A percentile compares a stretch with the other conserved stretches of the same genome.
phyloP scores from a whole-genome alignment of 2,329 filamentous ascomycete genomes.

The Trichoderma atrobrunneum region DNA sequence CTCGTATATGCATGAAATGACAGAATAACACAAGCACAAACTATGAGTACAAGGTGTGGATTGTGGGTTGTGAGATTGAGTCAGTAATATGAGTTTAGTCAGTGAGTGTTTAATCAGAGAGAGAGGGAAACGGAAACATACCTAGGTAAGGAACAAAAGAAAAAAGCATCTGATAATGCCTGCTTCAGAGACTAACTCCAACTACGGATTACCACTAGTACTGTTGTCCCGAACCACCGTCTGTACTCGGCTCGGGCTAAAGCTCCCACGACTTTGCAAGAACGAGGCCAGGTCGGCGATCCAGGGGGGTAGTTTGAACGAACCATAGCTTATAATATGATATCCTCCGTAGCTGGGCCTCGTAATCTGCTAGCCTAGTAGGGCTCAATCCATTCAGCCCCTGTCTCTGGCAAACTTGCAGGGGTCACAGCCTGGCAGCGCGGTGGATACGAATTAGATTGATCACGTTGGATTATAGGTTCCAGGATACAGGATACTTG shows the following conservation, averaged over 20 bases:
- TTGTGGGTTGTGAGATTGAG: background rate
- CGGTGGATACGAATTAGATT: background rate
- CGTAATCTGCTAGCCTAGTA: background rate
- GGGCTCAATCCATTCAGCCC: background rate
- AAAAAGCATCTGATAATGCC: background rate
- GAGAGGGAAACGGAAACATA: background rate
- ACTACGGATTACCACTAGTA: background rate
- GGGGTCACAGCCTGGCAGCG: background rate
- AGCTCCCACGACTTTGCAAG: background rate
- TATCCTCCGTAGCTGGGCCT: background rate
- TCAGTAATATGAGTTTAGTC: background rate
- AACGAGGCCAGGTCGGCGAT: background rate
- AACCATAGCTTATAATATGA: background rate
- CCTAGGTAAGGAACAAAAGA: background rate
- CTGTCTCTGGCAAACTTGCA: background rate
- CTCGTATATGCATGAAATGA: background rate
- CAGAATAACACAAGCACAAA: background rate
- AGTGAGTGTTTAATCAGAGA: background rate
- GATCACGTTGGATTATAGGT: constrained; percentile 6
- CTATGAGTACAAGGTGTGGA: background rate
- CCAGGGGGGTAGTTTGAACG: background rate
- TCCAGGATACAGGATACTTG: background rate
- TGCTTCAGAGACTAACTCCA: background rate
- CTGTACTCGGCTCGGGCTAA: background rate
- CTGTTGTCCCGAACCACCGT: background rate